Conservation (phyloP, 2,329 filamentous ascomycete species). For the Ceratocystis variospora region DNA sequence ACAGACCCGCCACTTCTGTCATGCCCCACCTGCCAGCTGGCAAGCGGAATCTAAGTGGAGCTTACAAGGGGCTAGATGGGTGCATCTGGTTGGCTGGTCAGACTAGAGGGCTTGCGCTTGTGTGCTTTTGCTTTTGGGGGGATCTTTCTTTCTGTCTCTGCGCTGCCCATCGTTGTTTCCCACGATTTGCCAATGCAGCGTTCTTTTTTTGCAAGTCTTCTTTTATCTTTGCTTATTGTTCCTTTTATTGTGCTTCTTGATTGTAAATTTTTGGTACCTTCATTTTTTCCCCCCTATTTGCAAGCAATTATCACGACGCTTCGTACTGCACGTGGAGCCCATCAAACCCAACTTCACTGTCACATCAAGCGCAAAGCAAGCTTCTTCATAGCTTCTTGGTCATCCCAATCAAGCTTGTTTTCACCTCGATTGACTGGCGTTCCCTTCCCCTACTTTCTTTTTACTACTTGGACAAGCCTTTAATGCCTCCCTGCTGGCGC, state of each 20-base stretch:
- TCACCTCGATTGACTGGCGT: not conserved
- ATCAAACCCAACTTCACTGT: not conserved
- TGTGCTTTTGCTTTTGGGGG: not conserved
- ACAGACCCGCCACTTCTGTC: not conserved
- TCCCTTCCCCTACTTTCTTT: not conserved
- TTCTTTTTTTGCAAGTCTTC: not conserved
- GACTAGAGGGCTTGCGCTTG: not conserved
- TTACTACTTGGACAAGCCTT: not conserved
- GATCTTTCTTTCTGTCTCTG: not conserved
- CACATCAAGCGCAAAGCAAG: not conserved
- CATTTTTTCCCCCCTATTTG: not conserved
- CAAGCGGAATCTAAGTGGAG: not conserved
- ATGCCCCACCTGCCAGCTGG: slow-evolving; percentile 7
- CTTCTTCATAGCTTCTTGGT: slow-evolving; percentile 5
- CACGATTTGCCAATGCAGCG: not conserved
- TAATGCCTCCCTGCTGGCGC: slow-evolving; percentile 4
- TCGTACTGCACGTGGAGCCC: not conserved
- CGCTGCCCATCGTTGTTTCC: not conserved
- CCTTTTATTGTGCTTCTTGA: not conserved
- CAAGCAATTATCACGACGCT: not conserved
- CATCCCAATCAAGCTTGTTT: slow-evolving; percentile 5
- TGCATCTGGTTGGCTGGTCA: slow-evolving; percentile 8
- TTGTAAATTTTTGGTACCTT: not conserved
- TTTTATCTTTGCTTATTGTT: not conserved
- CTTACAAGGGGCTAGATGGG: slow-evolving; percentile 1